These are phyloP conservation scores for Paramyrothecium sp. DNA, from an alignment of 2,329 filamentous ascomycete genomes.

Conservation along the genomic window DNA sequence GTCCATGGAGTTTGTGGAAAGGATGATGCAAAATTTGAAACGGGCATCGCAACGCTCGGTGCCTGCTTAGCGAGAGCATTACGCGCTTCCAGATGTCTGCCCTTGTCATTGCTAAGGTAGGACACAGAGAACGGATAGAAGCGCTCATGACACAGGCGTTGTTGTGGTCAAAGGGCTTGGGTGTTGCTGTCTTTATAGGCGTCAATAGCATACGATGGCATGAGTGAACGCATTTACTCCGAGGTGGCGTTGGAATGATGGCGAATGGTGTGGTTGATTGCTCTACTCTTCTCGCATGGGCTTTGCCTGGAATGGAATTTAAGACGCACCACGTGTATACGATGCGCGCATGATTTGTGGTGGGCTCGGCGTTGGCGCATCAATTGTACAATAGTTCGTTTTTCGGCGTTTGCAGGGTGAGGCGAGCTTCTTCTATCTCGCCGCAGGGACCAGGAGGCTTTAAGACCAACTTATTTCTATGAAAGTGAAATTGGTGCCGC, in stretches of 20 bases:
- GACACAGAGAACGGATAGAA: too few species aligned
- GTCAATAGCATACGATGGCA: not conserved
- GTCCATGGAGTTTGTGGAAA: slow-evolving; percentile 49
- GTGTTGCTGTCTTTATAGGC: too few species aligned
- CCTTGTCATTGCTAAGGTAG: too few species aligned
- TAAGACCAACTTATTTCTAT: too few species aligned
- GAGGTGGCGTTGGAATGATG: slow-evolving; percentile 9
- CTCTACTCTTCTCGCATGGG: not conserved
- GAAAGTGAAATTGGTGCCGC: too few species aligned
- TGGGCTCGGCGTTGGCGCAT: not conserved
- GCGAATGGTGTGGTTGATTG: not conserved
- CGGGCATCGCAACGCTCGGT: slow-evolving; percentile 29
- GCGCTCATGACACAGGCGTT: too few species aligned
- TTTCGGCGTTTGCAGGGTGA: not conserved
- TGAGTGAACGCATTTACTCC: not conserved
- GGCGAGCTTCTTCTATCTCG: not conserved
- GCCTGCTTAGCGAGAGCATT: slow-evolving; percentile 3
- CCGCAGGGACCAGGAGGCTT: too few species aligned
- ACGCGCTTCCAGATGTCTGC: not conserved
- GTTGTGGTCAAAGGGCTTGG: too few species aligned
- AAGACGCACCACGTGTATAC: not conserved
- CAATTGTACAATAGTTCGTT: not conserved
- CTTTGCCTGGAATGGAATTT: not conserved
- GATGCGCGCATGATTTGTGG: not conserved
- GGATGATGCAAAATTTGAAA: slow-evolving; percentile 50